phyloP scores from a whole-genome alignment of 495 filamentous ascomycete species.

The Penicillium diatomitis region DNA sequence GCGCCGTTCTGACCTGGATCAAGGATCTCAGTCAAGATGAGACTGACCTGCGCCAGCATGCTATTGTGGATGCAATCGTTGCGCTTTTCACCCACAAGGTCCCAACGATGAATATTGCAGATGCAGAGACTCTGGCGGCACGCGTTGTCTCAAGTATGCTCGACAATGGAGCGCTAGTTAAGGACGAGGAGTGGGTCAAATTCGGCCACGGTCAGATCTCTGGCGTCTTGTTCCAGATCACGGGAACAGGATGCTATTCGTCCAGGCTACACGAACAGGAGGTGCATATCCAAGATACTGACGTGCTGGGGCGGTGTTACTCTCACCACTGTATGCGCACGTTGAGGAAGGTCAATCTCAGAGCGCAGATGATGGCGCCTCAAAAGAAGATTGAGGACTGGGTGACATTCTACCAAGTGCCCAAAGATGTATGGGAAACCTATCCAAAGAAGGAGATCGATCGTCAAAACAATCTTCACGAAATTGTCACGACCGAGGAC shows the following conservation, averaged over 20 bases:
- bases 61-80: conserved; percentile 77
- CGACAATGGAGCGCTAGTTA: conserved; percentile 63
- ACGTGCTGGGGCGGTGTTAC: conserved; percentile 70
- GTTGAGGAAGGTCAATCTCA: conserved; percentile 84
- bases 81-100: conserved; percentile 92
- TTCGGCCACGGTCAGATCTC: conserved; percentile 66
- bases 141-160: conserved; percentile 78
- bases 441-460: conserved; percentile 80
- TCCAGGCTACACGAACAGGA: conserved; percentile 69
- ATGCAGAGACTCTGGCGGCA: conserved; percentile 80
- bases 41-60: conserved; percentile 69
- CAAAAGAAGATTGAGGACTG: conserved; percentile 70
- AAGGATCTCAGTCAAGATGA: conserved; percentile 79
- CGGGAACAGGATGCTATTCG: conserved; percentile 86
- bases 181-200: conserved; percentile 97
- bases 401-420: conserved; percentile 83
- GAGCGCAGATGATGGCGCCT: conserved; percentile 57
- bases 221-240: conserved; percentile 89
- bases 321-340: conserved; percentile 90
- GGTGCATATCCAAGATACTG: conserved; percentile 63
- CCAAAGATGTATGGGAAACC: conserved; percentile 60
- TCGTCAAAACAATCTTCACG: conserved; percentile 88
- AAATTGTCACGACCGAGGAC: conserved; percentile 92
- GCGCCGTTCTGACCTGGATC: conserved; percentile 78
- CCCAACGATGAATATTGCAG: conserved; percentile 96